Evolutionary conservation across 2,329 filamentous ascomycete genomes (phyloP), one percentile per base, ranked within the genome.

Genomic region (Colletotrichum somersetense): DNA sequence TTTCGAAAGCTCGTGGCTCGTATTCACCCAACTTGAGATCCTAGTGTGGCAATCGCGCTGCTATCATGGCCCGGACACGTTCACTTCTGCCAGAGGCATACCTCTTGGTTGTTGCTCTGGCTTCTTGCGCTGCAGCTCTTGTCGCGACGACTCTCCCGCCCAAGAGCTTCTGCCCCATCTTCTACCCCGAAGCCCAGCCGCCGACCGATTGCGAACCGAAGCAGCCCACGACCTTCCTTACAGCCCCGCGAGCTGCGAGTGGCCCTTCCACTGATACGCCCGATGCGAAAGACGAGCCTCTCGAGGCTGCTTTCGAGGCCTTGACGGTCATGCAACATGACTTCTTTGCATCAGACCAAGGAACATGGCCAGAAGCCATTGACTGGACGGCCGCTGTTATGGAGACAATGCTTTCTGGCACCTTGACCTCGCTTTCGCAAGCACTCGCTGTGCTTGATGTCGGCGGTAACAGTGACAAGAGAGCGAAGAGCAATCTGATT

Each of bases 381-480:
- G 96, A 98, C 83, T 98, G 96, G 96, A 98, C 96, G 0, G 92
- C 91, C 23, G 95, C 96, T 5, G 94, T 98, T 11, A 85, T 94
- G 76, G 91, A 91, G 55, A 97, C 95, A 0, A 91, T 96, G 68
- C 83, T 97, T 46, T 92, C 93, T 0, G 92, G 91, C 18, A 88
- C 91, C 3, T 86, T 96, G 20, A 89, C 87, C 20, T 91, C 92
- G n/a, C 83, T 97, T 66, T 93, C 93, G 44, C 85, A 83, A 63
- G 89, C 89, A 14, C 82, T 91, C 35, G 79, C 79, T 44, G 76
- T 81, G 26, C 68, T 83, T 48, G 75, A 81, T 53, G 74, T 77
- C 61, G 79, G 77, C 23, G 80, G 83, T 33, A 73, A 75, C 3
- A 75, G 79, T n/a, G 82, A 83, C 59, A 83, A 82, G 80, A 85